Evolutionary conservation across 2,329 filamentous ascomycete genomes (phyloP).

Genomic region (Colletotrichum sojae): DNA sequence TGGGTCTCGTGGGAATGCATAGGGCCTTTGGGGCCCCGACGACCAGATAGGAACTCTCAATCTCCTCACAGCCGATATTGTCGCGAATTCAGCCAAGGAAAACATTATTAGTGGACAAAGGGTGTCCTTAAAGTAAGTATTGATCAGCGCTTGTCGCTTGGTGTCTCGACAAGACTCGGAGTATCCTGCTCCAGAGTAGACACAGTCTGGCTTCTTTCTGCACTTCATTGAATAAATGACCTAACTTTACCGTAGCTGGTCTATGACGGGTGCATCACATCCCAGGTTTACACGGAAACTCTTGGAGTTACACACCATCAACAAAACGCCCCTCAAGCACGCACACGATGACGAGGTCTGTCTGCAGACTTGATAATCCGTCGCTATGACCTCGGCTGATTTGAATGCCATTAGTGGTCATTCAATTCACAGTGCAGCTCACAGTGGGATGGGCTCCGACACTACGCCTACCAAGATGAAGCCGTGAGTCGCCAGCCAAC

Average conservation of each 20-base stretch:
- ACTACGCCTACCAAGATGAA: constrained; percentile 45
- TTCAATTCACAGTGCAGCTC: constrained; percentile 49
- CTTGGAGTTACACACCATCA: constrained; percentile 40
- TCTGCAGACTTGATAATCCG: too few relatives aligned
- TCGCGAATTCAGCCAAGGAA: constrained; percentile 24
- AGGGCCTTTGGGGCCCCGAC: constrained; percentile 65
- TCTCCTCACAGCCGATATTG: constrained; percentile 57
- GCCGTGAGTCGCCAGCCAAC: constrained; percentile 33
- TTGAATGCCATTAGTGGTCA: constrained; percentile 3
- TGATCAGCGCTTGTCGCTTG: not conserved
- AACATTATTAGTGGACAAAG: constrained; percentile 25
- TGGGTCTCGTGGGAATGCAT: constrained; percentile 67
- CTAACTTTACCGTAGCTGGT: constrained; percentile 21
- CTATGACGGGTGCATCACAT: constrained; percentile 43
- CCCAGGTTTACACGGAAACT: constrained; percentile 44
- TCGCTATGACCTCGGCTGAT: not conserved
- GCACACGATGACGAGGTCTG: constrained; percentile 46
- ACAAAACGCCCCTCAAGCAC: constrained; percentile 46
- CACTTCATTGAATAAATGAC: not conserved
- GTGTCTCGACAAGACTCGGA: not conserved
- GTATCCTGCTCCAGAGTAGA: not conserved
- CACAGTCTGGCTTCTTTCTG: not conserved
- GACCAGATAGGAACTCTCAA: constrained; percentile 70
- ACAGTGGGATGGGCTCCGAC: constrained; percentile 45
- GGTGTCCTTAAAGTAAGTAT: constrained; percentile 40